Evolutionary conservation across 2,329 filamentous ascomycete genomes (phyloP).

Genomic region (Thielaviopsis euricoi): DNA sequence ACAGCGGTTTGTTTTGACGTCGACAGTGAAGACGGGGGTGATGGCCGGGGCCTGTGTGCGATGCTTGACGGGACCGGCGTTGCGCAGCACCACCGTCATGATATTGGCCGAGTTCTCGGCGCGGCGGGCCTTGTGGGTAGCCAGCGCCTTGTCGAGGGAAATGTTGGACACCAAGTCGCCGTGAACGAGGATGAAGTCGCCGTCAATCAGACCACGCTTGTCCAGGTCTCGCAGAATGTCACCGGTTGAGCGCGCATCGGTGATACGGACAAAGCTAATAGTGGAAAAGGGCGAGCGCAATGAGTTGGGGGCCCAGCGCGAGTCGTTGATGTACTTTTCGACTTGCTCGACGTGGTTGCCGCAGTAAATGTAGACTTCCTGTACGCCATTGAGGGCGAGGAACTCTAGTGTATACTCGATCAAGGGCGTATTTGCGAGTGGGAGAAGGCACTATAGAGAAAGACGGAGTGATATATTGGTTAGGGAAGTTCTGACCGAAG

Average conservation of each 20-base stretch:
- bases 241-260: conserved; percentile 69
- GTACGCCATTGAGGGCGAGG: conserved; percentile 84
- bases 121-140: conserved; percentile 63
- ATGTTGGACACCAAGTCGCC: conserved; percentile 87
- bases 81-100: conserved; percentile 87
- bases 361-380: conserved; percentile 85
- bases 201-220: conserved; percentile 64
- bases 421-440: conserved; percentile 80
- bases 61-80: conserved; percentile 54
- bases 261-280: conserved; percentile 70
- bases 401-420: conserved; percentile 98
- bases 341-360: conserved; percentile 75
- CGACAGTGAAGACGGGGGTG: conserved; percentile 72
- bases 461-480: background rate
- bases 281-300: conserved; percentile 51
- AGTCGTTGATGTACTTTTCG: conserved; percentile 69
- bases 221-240: conserved; percentile 93
- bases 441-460: conserved; percentile 62
- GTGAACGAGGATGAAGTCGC: conserved; percentile 85
- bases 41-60: conserved; percentile 61
- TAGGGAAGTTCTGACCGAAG: conserved; percentile 11
- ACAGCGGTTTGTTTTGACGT: conserved; percentile 63
- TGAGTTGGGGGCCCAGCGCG: conserved; percentile 49
- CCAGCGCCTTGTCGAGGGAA: conserved; percentile 61
- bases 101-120: conserved; percentile 82